Evolutionary conservation across 306 rosid species (phyloP), one percentile per base, ranked within the genome.

Genomic region (Begonia masoniana): DNA sequence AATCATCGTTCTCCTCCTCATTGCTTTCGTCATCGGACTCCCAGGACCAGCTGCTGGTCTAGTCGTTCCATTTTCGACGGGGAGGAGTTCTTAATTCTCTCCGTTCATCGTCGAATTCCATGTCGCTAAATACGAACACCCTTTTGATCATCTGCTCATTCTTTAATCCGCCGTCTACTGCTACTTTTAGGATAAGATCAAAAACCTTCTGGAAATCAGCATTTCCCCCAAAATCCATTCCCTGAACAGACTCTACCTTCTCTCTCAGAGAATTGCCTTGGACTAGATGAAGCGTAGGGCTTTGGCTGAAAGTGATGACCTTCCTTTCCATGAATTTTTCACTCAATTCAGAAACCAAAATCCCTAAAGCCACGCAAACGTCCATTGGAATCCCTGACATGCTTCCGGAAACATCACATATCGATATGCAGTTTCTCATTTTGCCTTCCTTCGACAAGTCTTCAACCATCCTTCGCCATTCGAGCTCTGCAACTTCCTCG

Each of bases 301-400:
- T 10, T 11, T 1, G 7, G 35, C 79, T 74, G 70, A 85, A 79
- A 0, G 85, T 77, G 15, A 85, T 58, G 15, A 77, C 69, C 76
- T 72, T 14, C 85, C 92, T 16, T 76, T 76, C 87, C 87, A 82
- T 7, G 95, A 87, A 0, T 77, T 85, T 85, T 9, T 68, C 85
- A 26, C 59, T 63, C 54, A 82, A 47, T 54, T 85, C 92, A 12
- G 95, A 77, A 13, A 79, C 78, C 71, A 82, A 64, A 14, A 79
- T 2, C 4, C 95, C 95, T 68, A 79, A 55, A 15, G 87, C 84
- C 56, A 85, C 78, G 2, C 50, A 63, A 4, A 85, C 85, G 11
- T 82, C 76, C 85, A 85, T 74, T 0, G 92, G 88, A 4, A 17
- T 17, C 19, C 19, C 19, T 17, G n/a, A n/a, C n/a, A n/a, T n/a